These are phyloP conservation scores for Conoideocrella luteorostrata DNA, from an alignment of 2,329 filamentous ascomycete species.

Conservation along the genomic window DNA sequence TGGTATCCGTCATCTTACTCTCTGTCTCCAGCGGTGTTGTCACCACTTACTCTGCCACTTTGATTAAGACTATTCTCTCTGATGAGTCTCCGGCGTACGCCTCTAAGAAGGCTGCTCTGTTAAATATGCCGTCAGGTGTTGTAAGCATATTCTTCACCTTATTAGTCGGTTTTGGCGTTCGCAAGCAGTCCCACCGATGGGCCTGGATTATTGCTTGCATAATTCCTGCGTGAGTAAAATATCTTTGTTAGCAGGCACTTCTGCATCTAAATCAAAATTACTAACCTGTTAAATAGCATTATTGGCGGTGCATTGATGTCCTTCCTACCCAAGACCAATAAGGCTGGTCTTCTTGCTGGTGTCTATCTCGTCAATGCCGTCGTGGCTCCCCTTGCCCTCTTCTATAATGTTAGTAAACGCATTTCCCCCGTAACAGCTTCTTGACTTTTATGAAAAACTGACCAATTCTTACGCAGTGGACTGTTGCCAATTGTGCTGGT, in stretches of 20 bases:
- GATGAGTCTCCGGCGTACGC: conserved; percentile 10
- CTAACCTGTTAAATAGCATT: conserved; percentile 22
- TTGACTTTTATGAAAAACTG: not conserved
- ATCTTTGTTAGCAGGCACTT: no score
- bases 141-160: conserved; percentile 47
- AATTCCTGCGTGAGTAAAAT: conserved; percentile 34
- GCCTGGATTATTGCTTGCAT: conserved; percentile 43
- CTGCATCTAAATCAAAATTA: not conserved
- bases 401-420: conserved; percentile 33
- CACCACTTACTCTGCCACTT: conserved; percentile 47
- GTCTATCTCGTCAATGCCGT: conserved; percentile 47
- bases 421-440: not conserved
- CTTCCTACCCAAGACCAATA: conserved; percentile 40
- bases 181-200: conserved; percentile 41
- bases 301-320: conserved; percentile 48
- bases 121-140: conserved; percentile 48
- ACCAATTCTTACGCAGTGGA: conserved; percentile 27
- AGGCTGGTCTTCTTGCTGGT: conserved; percentile 38
- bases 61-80: conserved; percentile 44
- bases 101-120: conserved; percentile 39
- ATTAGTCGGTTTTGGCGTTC: conserved; percentile 40
- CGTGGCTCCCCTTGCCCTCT: conserved; percentile 37
- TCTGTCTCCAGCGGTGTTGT: conserved; percentile 48
- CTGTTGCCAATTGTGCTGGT: conserved; percentile 44
- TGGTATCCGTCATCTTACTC: conserved; percentile 40